Percentiles rank a stretch among this genome's conserved stretches.
Conservation (phyloP, 768 basidiomycete genomes). For the Agrocybe pediades region DNA sequence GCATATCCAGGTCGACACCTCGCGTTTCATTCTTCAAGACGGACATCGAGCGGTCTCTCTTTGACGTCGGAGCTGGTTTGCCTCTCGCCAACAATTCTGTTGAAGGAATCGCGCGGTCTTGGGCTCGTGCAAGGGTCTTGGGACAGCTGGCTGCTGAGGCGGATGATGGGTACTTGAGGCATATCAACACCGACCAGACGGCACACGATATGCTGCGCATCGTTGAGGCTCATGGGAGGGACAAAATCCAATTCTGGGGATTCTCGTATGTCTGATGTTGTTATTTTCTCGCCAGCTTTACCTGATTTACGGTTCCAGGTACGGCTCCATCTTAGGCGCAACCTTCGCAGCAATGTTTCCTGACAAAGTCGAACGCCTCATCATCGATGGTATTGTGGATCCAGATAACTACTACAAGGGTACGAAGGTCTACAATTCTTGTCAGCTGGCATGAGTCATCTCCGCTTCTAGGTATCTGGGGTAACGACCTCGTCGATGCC, state of each 20-base stretch:
- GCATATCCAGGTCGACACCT: constrained; percentile 36
- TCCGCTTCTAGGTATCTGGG: constrained; percentile 19
- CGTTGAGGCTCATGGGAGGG: constrained; percentile 29
- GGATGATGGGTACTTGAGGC: constrained; percentile 26
- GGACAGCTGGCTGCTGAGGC: constrained; percentile 34
- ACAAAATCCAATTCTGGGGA: constrained; percentile 37
- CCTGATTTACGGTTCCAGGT: constrained; percentile 16
- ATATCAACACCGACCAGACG: constrained; percentile 38
- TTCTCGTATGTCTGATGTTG: constrained; percentile 23
- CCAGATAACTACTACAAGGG: constrained; percentile 39
- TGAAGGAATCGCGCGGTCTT: constrained; percentile 26
- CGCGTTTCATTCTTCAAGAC: constrained; percentile 36
- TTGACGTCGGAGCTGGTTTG: background rate
- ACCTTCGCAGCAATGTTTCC: constrained; percentile 38
- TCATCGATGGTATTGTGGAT: constrained; percentile 43
- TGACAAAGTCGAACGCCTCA: constrained; percentile 33
- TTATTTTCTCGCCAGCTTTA: background rate
- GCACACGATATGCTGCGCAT: constrained; percentile 41
- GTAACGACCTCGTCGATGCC: constrained; percentile 36
- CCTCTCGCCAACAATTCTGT: constrained; percentile 23
- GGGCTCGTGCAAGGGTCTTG: constrained; percentile 32
- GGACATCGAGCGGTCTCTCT: constrained; percentile 33
- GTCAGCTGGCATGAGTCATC: too few relatives aligned
- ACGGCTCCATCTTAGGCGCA: constrained; percentile 26
- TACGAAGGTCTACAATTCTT: constrained; percentile 6